Evolutionary conservation across 805 yeast genomes (phyloP).

Genomic region (Yarrowia sp.): DNA sequence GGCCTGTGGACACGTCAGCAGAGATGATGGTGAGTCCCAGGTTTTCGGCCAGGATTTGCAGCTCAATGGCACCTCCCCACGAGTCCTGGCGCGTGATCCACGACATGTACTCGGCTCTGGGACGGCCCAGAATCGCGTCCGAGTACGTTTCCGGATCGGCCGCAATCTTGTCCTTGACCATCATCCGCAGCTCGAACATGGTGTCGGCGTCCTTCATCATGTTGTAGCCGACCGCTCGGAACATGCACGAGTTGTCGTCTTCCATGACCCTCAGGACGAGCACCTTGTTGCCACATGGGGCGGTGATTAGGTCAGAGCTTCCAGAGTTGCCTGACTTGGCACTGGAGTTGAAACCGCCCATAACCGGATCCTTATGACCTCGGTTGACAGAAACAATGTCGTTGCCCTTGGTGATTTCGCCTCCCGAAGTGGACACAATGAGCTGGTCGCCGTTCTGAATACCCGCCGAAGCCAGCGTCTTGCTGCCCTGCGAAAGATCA

Average conservation of each 20-base stretch:
- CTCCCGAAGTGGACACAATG: slow-evolving; percentile 48
- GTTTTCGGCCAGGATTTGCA: slow-evolving; percentile 64
- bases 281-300: slow-evolving; percentile 1
- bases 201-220: slow-evolving; percentile 55
- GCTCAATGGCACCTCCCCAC: slow-evolving; percentile 88
- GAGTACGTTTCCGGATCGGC: slow-evolving; percentile 57
- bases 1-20: slow-evolving; percentile 68
- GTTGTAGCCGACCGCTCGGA: slow-evolving; percentile 67
- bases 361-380: slow-evolving; percentile 12
- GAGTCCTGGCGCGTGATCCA: slow-evolving; percentile 69
- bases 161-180: slow-evolving; percentile 58
- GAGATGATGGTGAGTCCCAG: slow-evolving; percentile 63
- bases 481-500: slow-evolving; percentile 46
- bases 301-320: slow-evolving; percentile 4
- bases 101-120: slow-evolving; percentile 56
- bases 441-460: slow-evolving; percentile 67
- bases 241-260: slow-evolving; percentile 81
- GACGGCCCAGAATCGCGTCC: slow-evolving; percentile 64
- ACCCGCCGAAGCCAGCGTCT: slow-evolving; percentile 52
- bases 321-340: neutral
- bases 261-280: slow-evolving; percentile 61
- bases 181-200: slow-evolving; percentile 58
- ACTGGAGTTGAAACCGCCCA: neutral
- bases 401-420: slow-evolving; percentile 9
- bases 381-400: slow-evolving; percentile 9